These are phyloP conservation scores for Ascoidea tarda DNA, from an alignment of 805 yeast genomes.

Conservation along the genomic window DNA sequence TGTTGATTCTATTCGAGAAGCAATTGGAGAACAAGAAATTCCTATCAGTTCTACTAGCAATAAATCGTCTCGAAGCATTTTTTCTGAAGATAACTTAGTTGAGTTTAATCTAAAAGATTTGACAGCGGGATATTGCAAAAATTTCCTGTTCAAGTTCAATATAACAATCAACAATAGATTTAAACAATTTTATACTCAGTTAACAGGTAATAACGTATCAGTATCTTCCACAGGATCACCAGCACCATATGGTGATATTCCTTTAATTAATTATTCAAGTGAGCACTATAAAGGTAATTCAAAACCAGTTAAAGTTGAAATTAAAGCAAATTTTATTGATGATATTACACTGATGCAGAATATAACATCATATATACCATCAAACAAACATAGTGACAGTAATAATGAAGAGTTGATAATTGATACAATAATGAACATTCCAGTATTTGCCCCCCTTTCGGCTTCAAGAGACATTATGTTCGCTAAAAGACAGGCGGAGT, in stretches of 20 bases:
- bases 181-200: constrained; percentile 1
- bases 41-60: no score
- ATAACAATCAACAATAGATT: constrained; percentile 2
- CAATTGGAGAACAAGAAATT: neutral
- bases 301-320: neutral
- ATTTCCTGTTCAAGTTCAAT: constrained; percentile 3
- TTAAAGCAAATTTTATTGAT: neutral
- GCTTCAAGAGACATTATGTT: constrained; percentile 5
- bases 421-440: constrained; percentile 3
- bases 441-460: constrained; percentile 6
- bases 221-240: neutral
- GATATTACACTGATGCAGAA: neutral
- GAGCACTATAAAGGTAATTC: neutral
- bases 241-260: neutral
- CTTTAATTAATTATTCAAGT: neutral
- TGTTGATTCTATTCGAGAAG: neutral
- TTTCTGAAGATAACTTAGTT: neutral
- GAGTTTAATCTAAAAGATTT: constrained; percentile 8
- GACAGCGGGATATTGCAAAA: constrained; percentile 8
- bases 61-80: neutral
- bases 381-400: neutral
- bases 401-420: neutral
- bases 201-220: neutral
- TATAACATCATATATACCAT: neutral
- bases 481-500: constrained; percentile 8